Conservation (phyloP, 129 eudicot genomes). For the Tagetes patula region DNA sequence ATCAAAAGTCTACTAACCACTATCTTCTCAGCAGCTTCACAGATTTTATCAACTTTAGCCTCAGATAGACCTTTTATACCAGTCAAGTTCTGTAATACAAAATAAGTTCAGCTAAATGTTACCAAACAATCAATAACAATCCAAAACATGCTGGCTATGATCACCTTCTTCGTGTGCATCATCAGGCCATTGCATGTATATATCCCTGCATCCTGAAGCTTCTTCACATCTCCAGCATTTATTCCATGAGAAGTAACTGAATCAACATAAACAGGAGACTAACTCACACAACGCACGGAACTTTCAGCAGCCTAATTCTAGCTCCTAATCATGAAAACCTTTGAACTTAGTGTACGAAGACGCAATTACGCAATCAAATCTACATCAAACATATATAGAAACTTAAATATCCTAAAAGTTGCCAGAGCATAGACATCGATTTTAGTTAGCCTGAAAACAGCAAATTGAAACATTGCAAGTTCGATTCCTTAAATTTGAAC, state of each 20-base stretch:
- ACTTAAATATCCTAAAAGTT: neutral
- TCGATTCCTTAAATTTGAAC: neutral
- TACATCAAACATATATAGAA: neutral
- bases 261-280: constrained; percentile 7
- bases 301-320: constrained; percentile 1
- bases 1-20: constrained; percentile 56
- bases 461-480: constrained; percentile 14
- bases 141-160: constrained; percentile 35
- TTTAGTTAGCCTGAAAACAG: neutral
- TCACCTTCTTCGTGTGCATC: constrained; percentile 99
- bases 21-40: constrained; percentile 98
- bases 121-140: constrained; percentile 5
- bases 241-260: constrained; percentile 91
- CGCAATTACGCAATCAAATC: constrained; percentile 2
- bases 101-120: constrained; percentile 4
- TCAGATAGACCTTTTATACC: constrained; percentile 96
- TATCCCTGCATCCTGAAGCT: constrained; percentile 97
- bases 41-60: constrained; percentile 96
- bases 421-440: neutral
- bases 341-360: neutral
- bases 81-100: constrained; percentile 59
- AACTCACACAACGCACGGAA: neutral
- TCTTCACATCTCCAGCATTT: constrained; percentile 99
- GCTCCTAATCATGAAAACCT: neutral
- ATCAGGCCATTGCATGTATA: constrained; percentile 94